Percentiles rank a stretch among this genome's conserved stretches.
Evolutionary conservation across 2,329 filamentous ascomycete species (phyloP).

Genomic region (Aspergillus hortae): DNA sequence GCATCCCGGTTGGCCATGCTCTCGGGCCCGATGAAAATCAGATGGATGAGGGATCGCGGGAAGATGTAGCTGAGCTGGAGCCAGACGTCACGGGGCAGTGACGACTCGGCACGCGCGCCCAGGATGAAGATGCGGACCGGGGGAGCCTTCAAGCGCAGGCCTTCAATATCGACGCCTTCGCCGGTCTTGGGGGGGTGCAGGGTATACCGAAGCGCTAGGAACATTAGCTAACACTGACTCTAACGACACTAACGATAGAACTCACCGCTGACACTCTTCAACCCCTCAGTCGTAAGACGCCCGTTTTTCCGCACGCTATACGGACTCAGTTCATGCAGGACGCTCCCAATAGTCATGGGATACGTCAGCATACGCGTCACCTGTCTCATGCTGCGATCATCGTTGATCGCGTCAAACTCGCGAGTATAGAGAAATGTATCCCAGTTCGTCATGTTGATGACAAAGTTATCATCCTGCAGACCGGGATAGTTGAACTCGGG

Average conservation of each 20-base stretch:
- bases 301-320: conserved; percentile 75
- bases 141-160: conserved; percentile 77
- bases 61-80: conserved; percentile 92
- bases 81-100: conserved; percentile 90
- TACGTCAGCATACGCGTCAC: conserved; percentile 92
- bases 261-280: conserved; percentile 90
- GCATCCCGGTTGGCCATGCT: conserved; percentile 90
- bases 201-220: conserved; percentile 79
- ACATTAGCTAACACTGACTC: conserved; percentile 1
- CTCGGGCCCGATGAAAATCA: conserved; percentile 94
- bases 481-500: conserved; percentile 90
- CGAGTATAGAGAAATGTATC: conserved; percentile 93
- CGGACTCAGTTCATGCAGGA: conserved; percentile 90
- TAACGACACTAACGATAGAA: conserved; percentile 13
- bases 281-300: conserved; percentile 77
- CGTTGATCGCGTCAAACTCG: conserved; percentile 86
- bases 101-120: conserved; percentile 95
- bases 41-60: conserved; percentile 81
- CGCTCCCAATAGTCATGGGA: conserved; percentile 83
- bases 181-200: conserved; percentile 83
- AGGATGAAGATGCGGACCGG: conserved; percentile 90
- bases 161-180: conserved; percentile 69
- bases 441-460: conserved; percentile 98
- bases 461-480: conserved; percentile 82
- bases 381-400: conserved; percentile 86